Conservation (phyloP, 768 basidiomycete species). For the Boletus sensibilis region DNA sequence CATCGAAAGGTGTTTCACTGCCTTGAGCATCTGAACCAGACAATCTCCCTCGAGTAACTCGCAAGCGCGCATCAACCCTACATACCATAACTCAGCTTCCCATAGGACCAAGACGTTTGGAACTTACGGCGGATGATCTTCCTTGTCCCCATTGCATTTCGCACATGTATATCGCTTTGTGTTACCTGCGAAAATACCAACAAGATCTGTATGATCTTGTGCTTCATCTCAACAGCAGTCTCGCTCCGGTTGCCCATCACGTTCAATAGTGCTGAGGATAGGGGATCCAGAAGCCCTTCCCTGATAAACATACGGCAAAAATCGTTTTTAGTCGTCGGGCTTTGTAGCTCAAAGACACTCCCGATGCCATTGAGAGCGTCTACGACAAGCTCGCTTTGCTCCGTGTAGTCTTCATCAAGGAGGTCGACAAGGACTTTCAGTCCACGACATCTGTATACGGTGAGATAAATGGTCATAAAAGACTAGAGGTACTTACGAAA, state of each 20-base stretch:
- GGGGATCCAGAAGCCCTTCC: slow-evolving; percentile 90
- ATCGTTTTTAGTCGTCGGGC: slow-evolving; percentile 95
- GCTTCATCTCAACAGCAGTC: slow-evolving; percentile 70
- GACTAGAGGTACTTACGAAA: slow-evolving; percentile 66
- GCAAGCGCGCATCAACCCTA: slow-evolving; percentile 86
- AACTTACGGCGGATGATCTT: slow-evolving; percentile 85
- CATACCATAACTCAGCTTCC: slow-evolving; percentile 1
- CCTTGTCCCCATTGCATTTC: slow-evolving; percentile 87
- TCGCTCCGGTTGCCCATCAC: slow-evolving; percentile 76
- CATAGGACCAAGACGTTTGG: not conserved
- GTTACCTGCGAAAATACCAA: slow-evolving; percentile 93
- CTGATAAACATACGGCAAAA: slow-evolving; percentile 98
- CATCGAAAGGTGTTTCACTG: slow-evolving; percentile 96
- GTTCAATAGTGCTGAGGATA: slow-evolving; percentile 85
- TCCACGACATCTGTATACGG: slow-evolving; percentile 74
- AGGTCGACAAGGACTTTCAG: slow-evolving; percentile 93
- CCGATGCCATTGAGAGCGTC: slow-evolving; percentile 94
- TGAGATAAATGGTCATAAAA: not conserved
- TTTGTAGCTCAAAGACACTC: slow-evolving; percentile 94
- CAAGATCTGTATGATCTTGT: slow-evolving; percentile 85
- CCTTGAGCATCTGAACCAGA: slow-evolving; percentile 86
- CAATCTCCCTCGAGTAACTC: slow-evolving; percentile 85
- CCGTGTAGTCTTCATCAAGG: slow-evolving; percentile 92
- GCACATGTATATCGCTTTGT: slow-evolving; percentile 92
- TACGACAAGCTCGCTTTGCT: slow-evolving; percentile 87